Base-by-base conservation (phyloP, 306 rosid species). In the Lathyrus aphaca region DNA sequence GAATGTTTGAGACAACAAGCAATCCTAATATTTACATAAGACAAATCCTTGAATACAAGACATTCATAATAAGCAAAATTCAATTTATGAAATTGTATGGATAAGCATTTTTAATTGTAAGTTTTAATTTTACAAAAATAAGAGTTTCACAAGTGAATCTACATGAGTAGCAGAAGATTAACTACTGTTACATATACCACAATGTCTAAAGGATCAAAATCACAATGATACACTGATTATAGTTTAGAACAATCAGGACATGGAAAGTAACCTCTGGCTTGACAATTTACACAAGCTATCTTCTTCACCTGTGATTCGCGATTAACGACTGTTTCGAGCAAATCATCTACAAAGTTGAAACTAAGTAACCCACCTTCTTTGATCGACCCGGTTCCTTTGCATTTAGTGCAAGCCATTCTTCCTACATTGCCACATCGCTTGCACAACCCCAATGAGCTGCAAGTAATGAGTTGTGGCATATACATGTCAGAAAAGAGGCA, bases 391-490 rank as follows among this genome's bases (percentile, higher is more conserved):
- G 81, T 83, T 78, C 95, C 96, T 84, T 17, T 82, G 62, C 98
- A 89, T 69, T 55, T 82, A 30, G 85, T 53, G 80, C 98, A 92
- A 30, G 96, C 96, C 82, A 80, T 78, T 82, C 83, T 81, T 85
- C 80, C 81, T 71, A 92, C 44, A 70, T 92, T 85, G 51, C 96
- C 98, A 45, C 98, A 92, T 73, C 83, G 72, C 82, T 82, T 92
- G 88, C 96, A 92, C 91, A 92, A 71, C 10, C 88, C 98, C 45
- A 92, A 74, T 16, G 96, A 73, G 64, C 96, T 92, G 85, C 77
- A 81, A 13, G 62, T 19, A 60, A 74, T 15, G 18, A 39, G 29
- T 74, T 66, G 62, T 30, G 25, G 11, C 12, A 15, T 10, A 15
- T 10, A 64, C 11, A 14, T 23, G 54, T 72, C 64, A 83, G 37